Evolutionary conservation across 768 basidiomycete genomes (phyloP).

Genomic region (Pholiota molesta): DNA sequence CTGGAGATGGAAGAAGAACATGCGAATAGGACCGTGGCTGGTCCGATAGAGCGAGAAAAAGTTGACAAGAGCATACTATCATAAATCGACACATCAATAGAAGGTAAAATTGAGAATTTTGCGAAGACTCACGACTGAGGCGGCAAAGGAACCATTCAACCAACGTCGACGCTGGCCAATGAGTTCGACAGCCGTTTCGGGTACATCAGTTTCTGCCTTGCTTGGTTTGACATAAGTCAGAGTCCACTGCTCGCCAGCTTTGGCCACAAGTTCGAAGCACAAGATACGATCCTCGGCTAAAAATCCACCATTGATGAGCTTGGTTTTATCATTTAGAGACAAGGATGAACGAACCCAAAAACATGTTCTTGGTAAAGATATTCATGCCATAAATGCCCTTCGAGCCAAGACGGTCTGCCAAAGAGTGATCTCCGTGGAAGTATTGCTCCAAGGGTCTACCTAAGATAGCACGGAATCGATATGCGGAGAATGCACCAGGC

Average conservation of each 20-base stretch:
- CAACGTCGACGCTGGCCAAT: conserved; percentile 96
- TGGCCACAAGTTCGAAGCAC: conserved; percentile 96
- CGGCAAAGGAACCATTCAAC: conserved; percentile 96
- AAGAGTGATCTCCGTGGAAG: conserved; percentile 86
- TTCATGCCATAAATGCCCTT: conserved; percentile 98
- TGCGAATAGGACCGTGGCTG: conserved; percentile 84
- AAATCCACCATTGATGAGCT: not conserved
- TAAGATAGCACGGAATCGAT: conserved; percentile 90
- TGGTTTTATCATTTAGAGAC: not conserved
- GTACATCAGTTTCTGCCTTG: conserved; percentile 97
- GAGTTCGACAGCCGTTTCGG: conserved; percentile 87
- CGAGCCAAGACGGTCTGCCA: conserved; percentile 88
- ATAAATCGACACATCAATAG: conserved; percentile 5
- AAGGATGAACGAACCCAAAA: conserved; percentile 38
- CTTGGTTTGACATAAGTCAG: conserved; percentile 91
- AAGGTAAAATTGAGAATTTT: not conserved
- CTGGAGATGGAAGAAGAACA: conserved; percentile 97
- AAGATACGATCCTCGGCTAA: conserved; percentile 93
- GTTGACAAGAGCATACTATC: conserved; percentile 87
- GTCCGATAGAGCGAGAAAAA: conserved; percentile 90
- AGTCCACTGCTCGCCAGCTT: conserved; percentile 85
- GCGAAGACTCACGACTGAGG: conserved; percentile 69
- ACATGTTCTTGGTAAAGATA: conserved; percentile 93
- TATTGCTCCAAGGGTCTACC: conserved; percentile 87
- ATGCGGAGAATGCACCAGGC: conserved; percentile 96